Conservation (phyloP, 371 early-diverging fungal species). For the Lichtheimia ornata region DNA sequence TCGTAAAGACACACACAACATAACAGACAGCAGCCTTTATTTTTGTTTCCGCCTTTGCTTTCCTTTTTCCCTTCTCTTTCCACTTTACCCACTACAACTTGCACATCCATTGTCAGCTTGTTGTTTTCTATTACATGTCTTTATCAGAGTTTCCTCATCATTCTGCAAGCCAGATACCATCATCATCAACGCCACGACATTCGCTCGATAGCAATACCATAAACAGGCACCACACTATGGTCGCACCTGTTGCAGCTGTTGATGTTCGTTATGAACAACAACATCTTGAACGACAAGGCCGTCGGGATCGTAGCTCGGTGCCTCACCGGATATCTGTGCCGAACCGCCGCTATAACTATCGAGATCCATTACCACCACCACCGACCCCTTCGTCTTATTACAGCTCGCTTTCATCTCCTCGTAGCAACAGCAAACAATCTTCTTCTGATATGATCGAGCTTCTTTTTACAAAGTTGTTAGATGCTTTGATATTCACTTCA, state of each 20-base stretch:
- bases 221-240: neutral
- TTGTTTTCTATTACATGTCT: constrained; percentile 2
- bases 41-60: too few species aligned
- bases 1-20: too few species aligned
- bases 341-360: constrained; percentile 1
- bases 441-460: constrained; percentile 21
- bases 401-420: constrained; percentile 2
- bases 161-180: neutral
- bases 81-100: neutral
- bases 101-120: too few species aligned
- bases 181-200: neutral
- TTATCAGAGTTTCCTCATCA: neutral
- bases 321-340: constrained; percentile 5
- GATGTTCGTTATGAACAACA: too few species aligned
- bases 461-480: constrained; percentile 35
- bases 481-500: constrained; percentile 47
- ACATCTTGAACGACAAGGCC: too few species aligned
- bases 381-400: neutral
- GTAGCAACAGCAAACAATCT: neutral
- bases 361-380: neutral
- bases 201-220: neutral
- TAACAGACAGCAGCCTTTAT: too few species aligned
- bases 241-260: neutral
- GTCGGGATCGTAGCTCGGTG: neutral
- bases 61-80: too few species aligned